Conservation (phyloP, 805 yeast species). For the Myxozyma kluyveri region DNA sequence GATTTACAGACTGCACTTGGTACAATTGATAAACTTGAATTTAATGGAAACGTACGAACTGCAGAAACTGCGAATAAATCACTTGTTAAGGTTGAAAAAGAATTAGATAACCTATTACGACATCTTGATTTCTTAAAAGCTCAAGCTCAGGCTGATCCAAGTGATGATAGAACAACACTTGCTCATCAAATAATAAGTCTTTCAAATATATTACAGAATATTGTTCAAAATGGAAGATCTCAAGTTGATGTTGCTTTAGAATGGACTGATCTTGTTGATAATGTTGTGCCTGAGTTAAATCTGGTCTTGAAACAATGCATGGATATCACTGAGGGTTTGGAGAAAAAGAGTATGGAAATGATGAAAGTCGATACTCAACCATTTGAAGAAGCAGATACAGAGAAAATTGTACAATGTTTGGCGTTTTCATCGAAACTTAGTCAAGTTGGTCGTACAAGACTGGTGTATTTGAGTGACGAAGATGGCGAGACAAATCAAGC, state of each 20-base stretch:
- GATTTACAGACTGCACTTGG: conserved; percentile 8
- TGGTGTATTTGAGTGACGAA: conserved; percentile 14
- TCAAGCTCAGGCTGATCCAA: not conserved
- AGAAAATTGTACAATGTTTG: not conserved
- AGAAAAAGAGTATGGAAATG: conserved; percentile 2
- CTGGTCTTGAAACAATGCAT: conserved; percentile 12
- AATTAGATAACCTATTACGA: not conserved
- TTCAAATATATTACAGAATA: conserved; percentile 1
- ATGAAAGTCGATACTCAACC: not conserved
- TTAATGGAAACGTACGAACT: conserved; percentile 5
- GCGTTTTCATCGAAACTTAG: not conserved
- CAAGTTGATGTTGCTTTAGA: conserved; percentile 26
- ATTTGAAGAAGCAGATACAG: not conserved
- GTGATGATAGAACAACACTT: not conserved
- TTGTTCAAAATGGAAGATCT: conserved; percentile 8
- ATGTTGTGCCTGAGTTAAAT: conserved; percentile 13
- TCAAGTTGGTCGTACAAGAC: not conserved
- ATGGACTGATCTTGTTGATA: conserved; percentile 18
- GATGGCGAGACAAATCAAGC: conserved; percentile 11
- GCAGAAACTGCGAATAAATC: conserved; percentile 6
- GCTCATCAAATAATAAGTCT: conserved; percentile 9
- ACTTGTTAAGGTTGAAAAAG: conserved; percentile 3
- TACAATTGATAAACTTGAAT: conserved; percentile 7
- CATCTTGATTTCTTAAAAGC: conserved; percentile 11
- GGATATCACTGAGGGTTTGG: conserved; percentile 5